Percentiles rank a stretch among this genome's conserved stretches.
These are phyloP conservation scores for Zymoseptoria tritici DNA, from an alignment of 2,329 filamentous ascomycete species.

Conservation along the genomic window DNA sequence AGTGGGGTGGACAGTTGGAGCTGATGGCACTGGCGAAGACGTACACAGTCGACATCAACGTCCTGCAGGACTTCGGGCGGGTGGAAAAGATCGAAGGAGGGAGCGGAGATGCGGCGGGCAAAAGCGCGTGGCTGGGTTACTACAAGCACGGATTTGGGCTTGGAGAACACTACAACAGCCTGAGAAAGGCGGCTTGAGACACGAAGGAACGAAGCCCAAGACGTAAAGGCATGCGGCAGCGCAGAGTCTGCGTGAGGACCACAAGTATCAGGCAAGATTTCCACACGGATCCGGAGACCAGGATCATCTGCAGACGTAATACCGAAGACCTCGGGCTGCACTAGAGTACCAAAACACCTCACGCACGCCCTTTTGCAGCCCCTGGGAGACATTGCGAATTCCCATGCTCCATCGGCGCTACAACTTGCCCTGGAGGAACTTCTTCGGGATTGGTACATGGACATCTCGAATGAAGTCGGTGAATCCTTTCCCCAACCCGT, in stretches of 20 bases:
- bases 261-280: too few relatives aligned
- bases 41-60: conserved; percentile 72
- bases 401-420: background rate
- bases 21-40: conserved; percentile 72
- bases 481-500: conserved; percentile 21
- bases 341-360: too few relatives aligned
- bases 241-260: too few relatives aligned
- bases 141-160: conserved; percentile 90
- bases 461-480: conserved; percentile 18
- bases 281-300: too few relatives aligned
- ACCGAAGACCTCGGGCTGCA: too few relatives aligned
- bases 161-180: conserved; percentile 94
- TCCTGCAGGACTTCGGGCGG: conserved; percentile 73
- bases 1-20: conserved; percentile 95
- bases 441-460: conserved; percentile 19
- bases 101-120: conserved; percentile 31
- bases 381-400: too few relatives aligned
- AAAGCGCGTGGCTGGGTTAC: conserved; percentile 83
- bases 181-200: conserved; percentile 38
- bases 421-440: conserved; percentile 12
- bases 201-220: too few relatives aligned
- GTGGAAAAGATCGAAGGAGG: conserved; percentile 65
- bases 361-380: too few relatives aligned
- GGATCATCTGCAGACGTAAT: too few relatives aligned
- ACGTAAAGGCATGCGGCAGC: too few relatives aligned